Percentiles rank a stretch among this genome's conserved stretches.
Evolutionary conservation across 2,329 filamentous ascomycete genomes (phyloP).

Genomic region (Cladosporium velox): DNA sequence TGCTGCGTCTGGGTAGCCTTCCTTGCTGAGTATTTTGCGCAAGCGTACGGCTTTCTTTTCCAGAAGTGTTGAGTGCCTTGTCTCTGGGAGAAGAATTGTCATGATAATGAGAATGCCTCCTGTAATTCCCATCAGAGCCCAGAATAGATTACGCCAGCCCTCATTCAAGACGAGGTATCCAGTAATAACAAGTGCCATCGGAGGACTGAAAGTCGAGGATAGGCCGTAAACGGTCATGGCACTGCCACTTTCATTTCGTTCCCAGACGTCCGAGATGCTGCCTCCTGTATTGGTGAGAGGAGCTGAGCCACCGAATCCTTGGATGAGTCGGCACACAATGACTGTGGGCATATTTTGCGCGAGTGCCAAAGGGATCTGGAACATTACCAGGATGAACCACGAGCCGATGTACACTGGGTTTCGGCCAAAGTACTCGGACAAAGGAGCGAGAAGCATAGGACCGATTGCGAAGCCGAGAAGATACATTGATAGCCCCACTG

Average conservation of each 20-base stretch:
- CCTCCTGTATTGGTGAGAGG: constrained; percentile 44
- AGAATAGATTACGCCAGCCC: constrained; percentile 31
- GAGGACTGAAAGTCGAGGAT: constrained; percentile 41
- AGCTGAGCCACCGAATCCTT: constrained; percentile 40
- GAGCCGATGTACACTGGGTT: constrained; percentile 30
- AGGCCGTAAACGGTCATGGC: constrained; percentile 45
- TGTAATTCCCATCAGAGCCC: constrained; percentile 32
- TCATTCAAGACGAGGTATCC: constrained; percentile 37
- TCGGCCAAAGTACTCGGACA: constrained; percentile 28
- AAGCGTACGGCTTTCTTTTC: constrained; percentile 66
- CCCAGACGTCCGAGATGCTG: constrained; percentile 49
- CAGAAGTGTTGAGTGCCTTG: constrained; percentile 35
- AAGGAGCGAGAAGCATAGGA: constrained; percentile 25
- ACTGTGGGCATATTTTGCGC: constrained; percentile 46
- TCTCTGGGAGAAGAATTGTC: constrained; percentile 34
- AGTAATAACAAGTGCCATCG: constrained; percentile 39
- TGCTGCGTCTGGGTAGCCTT: constrained; percentile 22
- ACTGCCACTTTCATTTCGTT: constrained; percentile 47
- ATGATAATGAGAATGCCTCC: constrained; percentile 30
- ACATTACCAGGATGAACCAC: constrained; percentile 46
- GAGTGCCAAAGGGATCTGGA: constrained; percentile 47
- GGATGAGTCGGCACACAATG: constrained; percentile 46
- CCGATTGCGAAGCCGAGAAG: constrained; percentile 48
- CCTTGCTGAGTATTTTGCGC: constrained; percentile 48
- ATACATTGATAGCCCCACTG: constrained; percentile 50